A percentile compares a stretch with the other conserved stretches of the same genome.
phyloP scores from a whole-genome alignment of 768 basidiomycete species.

The Suillus brevipes region DNA sequence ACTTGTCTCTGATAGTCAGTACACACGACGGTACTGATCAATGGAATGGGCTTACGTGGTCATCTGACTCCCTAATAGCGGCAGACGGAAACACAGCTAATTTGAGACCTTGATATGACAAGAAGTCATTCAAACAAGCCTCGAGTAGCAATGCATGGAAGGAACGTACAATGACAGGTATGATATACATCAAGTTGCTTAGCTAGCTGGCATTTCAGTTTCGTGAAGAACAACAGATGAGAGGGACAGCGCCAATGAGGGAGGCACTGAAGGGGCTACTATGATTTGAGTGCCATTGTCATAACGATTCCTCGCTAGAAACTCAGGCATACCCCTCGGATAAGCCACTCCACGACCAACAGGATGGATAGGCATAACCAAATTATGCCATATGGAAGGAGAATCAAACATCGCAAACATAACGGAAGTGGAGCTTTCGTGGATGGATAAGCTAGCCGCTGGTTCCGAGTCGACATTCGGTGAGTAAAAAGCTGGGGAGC shows the following conservation, averaged over 20 bases:
- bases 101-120: not conserved
- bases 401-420: not conserved
- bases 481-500: not conserved
- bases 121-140: not conserved
- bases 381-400: conserved; percentile 1
- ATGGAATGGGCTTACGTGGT: not conserved
- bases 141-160: not conserved
- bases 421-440: not conserved
- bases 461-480: not conserved
- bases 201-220: not conserved
- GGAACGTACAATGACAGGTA: conserved; percentile 1
- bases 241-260: not conserved
- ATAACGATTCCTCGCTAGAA: not conserved
- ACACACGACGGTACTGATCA: not conserved
- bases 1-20: not conserved
- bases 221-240: not conserved
- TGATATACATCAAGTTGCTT: not conserved
- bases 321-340: not conserved
- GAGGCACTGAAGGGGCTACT: not conserved
- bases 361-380: not conserved
- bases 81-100: conserved; percentile 4
- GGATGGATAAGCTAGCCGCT: not conserved
- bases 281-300: not conserved
- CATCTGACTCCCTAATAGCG: not conserved
- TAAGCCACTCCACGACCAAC: conserved; percentile 1